Evolutionary conservation across 1,139 yeast species (phyloP).

Genomic region (Schwanniomyces etchellsii): DNA sequence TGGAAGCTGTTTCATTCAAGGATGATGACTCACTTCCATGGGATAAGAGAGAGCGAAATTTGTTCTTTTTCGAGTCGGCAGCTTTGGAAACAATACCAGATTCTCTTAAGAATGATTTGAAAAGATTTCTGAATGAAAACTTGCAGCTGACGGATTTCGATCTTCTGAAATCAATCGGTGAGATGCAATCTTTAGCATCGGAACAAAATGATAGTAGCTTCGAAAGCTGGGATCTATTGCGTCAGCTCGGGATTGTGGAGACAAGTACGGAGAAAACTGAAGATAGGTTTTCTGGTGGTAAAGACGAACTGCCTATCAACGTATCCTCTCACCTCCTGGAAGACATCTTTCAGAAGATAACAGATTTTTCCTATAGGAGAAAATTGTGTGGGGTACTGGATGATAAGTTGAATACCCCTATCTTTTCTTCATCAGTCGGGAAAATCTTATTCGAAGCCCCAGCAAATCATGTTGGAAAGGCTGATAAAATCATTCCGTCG

Average conservation of each 20-base stretch:
- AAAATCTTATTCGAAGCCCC: constrained; percentile 26
- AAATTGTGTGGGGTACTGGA: constrained; percentile 9
- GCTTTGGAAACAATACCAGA: constrained; percentile 1
- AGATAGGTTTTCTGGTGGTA: background rate
- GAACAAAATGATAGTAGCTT: constrained; percentile 9
- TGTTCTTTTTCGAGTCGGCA: constrained; percentile 13
- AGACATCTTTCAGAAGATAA: constrained; percentile 10
- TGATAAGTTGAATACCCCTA: constrained; percentile 14
- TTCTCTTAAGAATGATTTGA: constrained; percentile 13
- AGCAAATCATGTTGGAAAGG: constrained; percentile 3
- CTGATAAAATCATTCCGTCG: constrained; percentile 6
- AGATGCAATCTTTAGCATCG: constrained; percentile 10
- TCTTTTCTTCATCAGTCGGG: constrained; percentile 35
- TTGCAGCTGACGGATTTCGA: constrained; percentile 6
- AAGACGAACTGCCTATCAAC: background rate
- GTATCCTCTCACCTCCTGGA: constrained; percentile 6
- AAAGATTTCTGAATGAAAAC: constrained; percentile 10
- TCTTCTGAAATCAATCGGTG: constrained; percentile 9
- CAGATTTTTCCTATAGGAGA: constrained; percentile 9
- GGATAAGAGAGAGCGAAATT: constrained; percentile 22
- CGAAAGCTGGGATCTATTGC: constrained; percentile 18
- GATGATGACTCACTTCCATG: constrained; percentile 32
- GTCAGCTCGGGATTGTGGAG: constrained; percentile 13
- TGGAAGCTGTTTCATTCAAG: constrained; percentile 19
- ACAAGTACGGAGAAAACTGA: constrained; percentile 1